Conservation (phyloP, 2,329 filamentous ascomycete genomes). For the Ampelomyces quisqualis region DNA sequence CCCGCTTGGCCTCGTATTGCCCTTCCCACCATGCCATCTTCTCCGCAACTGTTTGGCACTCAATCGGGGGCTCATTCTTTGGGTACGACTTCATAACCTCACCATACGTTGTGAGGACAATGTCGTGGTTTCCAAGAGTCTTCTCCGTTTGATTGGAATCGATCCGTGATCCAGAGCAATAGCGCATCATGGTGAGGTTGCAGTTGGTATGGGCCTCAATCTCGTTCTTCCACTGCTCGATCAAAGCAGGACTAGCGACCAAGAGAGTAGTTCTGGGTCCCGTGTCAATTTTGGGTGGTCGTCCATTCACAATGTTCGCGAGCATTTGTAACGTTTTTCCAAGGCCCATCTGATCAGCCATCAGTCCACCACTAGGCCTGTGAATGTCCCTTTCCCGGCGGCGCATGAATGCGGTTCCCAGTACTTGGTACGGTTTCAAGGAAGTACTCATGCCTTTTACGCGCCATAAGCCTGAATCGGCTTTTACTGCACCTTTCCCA, state of each 20-base stretch:
- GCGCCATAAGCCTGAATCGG: conserved; percentile 43
- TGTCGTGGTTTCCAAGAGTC: conserved; percentile 28
- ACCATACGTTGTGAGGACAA: conserved; percentile 47
- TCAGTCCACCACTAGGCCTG: conserved; percentile 45
- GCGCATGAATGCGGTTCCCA: conserved; percentile 58
- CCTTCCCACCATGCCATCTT: conserved; percentile 46
- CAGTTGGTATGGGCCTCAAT: conserved; percentile 32
- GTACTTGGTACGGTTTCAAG: conserved; percentile 55
- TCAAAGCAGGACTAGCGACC: conserved; percentile 44
- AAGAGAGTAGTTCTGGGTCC: conserved; percentile 45
- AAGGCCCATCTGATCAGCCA: conserved; percentile 48
- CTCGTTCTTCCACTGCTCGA: conserved; percentile 45
- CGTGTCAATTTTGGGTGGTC: conserved; percentile 10
- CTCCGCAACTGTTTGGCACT: conserved; percentile 40
- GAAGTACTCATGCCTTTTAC: conserved; percentile 52
- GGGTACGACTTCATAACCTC: conserved; percentile 49
- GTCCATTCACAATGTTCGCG: conserved; percentile 50
- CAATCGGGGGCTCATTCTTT: conserved; percentile 40
- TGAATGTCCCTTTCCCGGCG: conserved; percentile 47
- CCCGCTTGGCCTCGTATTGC: conserved; percentile 35
- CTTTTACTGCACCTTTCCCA: conserved; percentile 40
- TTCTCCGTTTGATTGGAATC: conserved; percentile 17
- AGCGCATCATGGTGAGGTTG: conserved; percentile 27
- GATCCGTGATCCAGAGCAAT: conserved; percentile 25
- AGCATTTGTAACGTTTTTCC: conserved; percentile 47